Base-by-base conservation (phyloP, 306 rosid species). In the Castanospermum australe region DNA sequence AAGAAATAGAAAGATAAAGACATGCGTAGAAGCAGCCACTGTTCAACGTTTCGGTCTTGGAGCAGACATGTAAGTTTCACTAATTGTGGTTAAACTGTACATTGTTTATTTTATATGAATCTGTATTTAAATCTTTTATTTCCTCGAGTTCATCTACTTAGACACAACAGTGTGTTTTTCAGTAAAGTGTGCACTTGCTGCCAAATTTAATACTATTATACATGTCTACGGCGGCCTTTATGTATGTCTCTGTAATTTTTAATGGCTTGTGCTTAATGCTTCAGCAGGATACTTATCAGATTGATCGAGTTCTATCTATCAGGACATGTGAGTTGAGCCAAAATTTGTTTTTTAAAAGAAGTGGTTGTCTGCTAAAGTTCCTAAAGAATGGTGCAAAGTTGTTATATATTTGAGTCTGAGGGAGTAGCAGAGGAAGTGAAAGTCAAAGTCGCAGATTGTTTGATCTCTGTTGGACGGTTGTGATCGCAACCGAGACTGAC, bases 1-100 rank as follows among this genome's bases (percentile, higher is more conserved):
- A 77, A 67, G 67, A 45, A 78, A 56, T 62, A 79, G 81, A 85
- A 51, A 79, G 67, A 54, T 83, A 84, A 87, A 69, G 83, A 86
- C 79, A 95, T 84, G 93, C 92, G 84, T 55, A 84, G 91, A 88
- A 87, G 88, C 83, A 84, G 85, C 89, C 87, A 79, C 82, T 76
- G 82, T 87, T 87, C 90, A 89, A 88, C 85, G 84, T 85, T 90
- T 87, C 59, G 93, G 89, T 87, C 72, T 80, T 79, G 87, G 89
- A 76, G 86, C 73, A 83, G 84, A 79, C 48, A 86, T 71, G 82
- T 41, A 73, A 79, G 86, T 84, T 83, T 86, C 91, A 78, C 80
- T 71, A 77, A 74, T 65, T 64, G 73, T 72, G 76, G 67, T 70
- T 74, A 77, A 77, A 71, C 32, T 52, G 73, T 75, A n/a, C n/a